phyloP scores from a whole-genome alignment of 257 asterid species.

The Gynochthodes officinalis region DNA sequence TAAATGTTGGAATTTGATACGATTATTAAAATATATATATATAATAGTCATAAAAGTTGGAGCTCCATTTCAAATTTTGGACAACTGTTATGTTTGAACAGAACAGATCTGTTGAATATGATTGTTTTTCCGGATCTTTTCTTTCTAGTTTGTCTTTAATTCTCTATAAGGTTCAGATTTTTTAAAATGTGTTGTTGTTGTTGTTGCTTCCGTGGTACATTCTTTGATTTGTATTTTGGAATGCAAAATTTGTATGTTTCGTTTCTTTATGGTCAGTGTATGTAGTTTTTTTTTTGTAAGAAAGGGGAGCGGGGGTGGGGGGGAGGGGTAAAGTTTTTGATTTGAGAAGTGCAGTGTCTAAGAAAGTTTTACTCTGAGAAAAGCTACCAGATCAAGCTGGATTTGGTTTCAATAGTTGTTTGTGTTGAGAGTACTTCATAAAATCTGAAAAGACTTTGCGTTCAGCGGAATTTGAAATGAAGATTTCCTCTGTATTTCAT shows the following conservation, averaged over 20 bases:
- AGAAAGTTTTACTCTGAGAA: too few relatives aligned
- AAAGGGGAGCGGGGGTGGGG: too few relatives aligned
- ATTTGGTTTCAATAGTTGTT: neutral
- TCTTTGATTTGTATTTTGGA: neutral
- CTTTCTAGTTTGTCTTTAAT: neutral
- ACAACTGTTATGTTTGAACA: neutral
- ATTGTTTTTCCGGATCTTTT: neutral
- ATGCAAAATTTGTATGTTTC: neutral
- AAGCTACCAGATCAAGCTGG: neutral
- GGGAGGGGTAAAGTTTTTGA: too few relatives aligned
- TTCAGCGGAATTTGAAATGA: neutral
- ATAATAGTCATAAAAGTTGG: neutral
- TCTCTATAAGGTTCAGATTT: too few relatives aligned
- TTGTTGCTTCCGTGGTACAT: neutral
- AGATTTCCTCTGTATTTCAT: neutral
- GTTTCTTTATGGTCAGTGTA: too few relatives aligned
- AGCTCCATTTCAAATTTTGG: neutral
- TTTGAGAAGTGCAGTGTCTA: too few relatives aligned
- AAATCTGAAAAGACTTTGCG: neutral
- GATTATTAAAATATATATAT: neutral
- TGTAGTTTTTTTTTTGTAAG: neutral
- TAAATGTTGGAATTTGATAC: neutral
- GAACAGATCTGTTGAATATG: conserved; percentile 6
- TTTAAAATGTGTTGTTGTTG: too few relatives aligned
- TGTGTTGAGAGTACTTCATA: neutral